A percentile compares a stretch with the other conserved stretches of the same genome.
These are phyloP conservation scores for Xanthoceras sorbifolium DNA, from an alignment of 345 rosid genomes.

Conservation along the genomic window DNA sequence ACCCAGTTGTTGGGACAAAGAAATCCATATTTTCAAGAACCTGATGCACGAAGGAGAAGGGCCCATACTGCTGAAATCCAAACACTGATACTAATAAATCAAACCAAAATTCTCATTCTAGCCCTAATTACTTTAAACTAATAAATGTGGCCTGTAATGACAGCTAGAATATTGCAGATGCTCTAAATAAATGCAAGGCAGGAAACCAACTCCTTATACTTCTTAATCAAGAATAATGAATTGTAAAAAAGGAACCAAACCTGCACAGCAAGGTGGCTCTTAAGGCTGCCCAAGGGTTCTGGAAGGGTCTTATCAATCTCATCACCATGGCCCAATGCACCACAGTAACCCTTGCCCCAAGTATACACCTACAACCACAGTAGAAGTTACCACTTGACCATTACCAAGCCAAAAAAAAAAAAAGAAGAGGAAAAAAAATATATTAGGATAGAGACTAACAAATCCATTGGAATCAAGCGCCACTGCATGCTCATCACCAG, in stretches of 20 bases:
- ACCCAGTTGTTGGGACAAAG: not conserved
- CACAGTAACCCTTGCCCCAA: slow-evolving; percentile 99
- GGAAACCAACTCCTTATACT: slow-evolving; percentile 2
- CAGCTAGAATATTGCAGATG: slow-evolving; percentile 1
- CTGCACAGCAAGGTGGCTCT: slow-evolving; percentile 71
- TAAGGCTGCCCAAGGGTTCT: slow-evolving; percentile 60
- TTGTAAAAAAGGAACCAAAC: slow-evolving; percentile 35
- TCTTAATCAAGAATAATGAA: slow-evolving; percentile 8
- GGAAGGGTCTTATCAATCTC: slow-evolving; percentile 91
- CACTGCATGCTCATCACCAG: slow-evolving; percentile 96
- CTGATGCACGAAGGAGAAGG: not conserved
- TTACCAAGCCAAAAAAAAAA: not conserved
- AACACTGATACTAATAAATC: not conserved
- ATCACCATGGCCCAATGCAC: slow-evolving; percentile 97
- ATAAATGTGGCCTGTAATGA: not conserved
- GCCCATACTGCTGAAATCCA: too few species aligned
- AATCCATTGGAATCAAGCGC: slow-evolving; percentile 94
- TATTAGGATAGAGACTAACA: slow-evolving; percentile 44
- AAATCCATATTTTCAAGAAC: not conserved
- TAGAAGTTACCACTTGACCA: slow-evolving; percentile 10
- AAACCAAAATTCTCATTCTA: not conserved
- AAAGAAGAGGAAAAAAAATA: not conserved
- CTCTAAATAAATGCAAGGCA: slow-evolving; percentile 6
- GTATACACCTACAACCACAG: slow-evolving; percentile 67
- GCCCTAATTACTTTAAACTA: not conserved